Conservation (phyloP, 345 rosid genomes). For the Euphorbia lathyris region DNA sequence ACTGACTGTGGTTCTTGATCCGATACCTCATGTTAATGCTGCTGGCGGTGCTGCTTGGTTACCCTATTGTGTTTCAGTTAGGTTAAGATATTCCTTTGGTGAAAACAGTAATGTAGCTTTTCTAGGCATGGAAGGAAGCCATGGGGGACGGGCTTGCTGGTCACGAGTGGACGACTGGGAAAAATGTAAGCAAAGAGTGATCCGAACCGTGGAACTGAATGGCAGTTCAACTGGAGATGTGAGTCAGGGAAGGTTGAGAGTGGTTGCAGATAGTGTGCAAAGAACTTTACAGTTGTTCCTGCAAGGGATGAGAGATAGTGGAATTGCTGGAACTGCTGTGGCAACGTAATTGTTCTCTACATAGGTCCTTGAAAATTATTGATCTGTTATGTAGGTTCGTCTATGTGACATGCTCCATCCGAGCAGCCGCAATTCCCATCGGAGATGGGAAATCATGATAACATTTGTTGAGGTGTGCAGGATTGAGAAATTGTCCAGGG, state of each 20-base stretch:
- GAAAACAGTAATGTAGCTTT: conserved; percentile 59
- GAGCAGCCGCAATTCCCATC: background rate
- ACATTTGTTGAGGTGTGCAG: background rate
- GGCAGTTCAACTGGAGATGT: conserved; percentile 50
- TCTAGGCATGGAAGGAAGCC: conserved; percentile 96
- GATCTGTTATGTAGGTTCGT: background rate
- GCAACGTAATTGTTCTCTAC: conserved; percentile 16
- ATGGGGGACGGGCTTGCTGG: conserved; percentile 98
- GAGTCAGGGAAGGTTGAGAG: conserved; percentile 67
- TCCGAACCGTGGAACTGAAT: conserved; percentile 54
- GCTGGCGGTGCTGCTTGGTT: conserved; percentile 99
- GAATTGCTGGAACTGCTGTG: conserved; percentile 33
- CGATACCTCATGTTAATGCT: conserved; percentile 72
- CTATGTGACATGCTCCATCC: background rate
- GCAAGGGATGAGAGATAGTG: conserved; percentile 71
- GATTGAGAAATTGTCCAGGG: background rate
- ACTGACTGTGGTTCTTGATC: conserved; percentile 86
- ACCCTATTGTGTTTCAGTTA: conserved; percentile 90
- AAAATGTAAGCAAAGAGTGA: conserved; percentile 78
- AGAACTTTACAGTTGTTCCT: conserved; percentile 59
- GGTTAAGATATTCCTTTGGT: conserved; percentile 72
- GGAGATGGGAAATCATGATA: too few relatives aligned
- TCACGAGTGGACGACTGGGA: conserved; percentile 80
- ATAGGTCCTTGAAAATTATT: background rate
- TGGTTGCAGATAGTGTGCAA: conserved; percentile 81